A percentile compares a stretch with the other conserved stretches of the same genome.
phyloP scores from a whole-genome alignment of 768 basidiomycete genomes.

The Suillus discolor region DNA sequence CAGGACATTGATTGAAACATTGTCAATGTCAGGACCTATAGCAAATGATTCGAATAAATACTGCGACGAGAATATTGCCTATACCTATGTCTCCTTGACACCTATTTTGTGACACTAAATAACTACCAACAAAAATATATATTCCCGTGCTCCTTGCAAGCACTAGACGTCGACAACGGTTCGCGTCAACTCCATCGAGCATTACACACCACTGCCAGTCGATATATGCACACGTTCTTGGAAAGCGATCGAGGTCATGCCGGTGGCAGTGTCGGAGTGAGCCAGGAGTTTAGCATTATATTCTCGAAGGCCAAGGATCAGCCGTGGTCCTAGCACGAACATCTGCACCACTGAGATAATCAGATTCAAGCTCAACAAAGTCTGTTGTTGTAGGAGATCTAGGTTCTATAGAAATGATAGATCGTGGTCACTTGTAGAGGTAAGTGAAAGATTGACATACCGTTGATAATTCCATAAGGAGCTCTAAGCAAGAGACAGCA shows the following conservation, averaged over 20 bases:
- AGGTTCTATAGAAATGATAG: background rate
- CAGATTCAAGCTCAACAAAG: background rate
- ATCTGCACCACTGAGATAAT: background rate
- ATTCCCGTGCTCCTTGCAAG: background rate
- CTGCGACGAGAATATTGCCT: no score
- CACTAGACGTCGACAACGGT: background rate
- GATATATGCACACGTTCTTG: no score
- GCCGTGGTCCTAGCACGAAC: background rate
- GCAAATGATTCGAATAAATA: no score
- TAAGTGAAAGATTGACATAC: background rate
- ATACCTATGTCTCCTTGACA: no score
- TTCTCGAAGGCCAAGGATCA: background rate
- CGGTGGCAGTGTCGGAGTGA: background rate
- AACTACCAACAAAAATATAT: no score
- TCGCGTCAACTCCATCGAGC: background rate
- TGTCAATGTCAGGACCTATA: no score
- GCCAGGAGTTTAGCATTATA: background rate
- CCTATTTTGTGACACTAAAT: no score
- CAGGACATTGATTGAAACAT: no score
- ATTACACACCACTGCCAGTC: no score
- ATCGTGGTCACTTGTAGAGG: background rate
- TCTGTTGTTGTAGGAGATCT: rapidly evolving
- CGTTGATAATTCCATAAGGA: background rate
- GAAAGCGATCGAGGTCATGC: background rate
- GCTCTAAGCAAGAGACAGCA: background rate